Conservation (phyloP, 1,139 yeast genomes). For the Yamadazyma jaroonii region DNA sequence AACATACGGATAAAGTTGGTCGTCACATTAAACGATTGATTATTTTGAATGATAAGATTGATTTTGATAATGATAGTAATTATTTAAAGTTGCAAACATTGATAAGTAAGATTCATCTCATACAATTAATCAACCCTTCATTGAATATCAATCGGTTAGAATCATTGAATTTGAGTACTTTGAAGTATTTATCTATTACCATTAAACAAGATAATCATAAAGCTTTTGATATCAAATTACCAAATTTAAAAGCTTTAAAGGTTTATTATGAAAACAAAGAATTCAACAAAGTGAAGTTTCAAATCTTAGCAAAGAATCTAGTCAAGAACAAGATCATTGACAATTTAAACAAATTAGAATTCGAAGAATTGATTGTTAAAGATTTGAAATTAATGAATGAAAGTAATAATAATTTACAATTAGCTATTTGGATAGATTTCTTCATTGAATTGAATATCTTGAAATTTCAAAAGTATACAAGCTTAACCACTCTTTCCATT, state of each 20-base stretch:
- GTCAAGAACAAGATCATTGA: slow-evolving; percentile 1
- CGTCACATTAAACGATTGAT: slow-evolving; percentile 4
- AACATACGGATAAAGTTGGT: slow-evolving; percentile 4
- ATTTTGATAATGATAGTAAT: slow-evolving; percentile 3
- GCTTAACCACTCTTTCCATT: slow-evolving; percentile 4
- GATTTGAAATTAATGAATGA: slow-evolving; percentile 10
- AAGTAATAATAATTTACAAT: slow-evolving; percentile 6
- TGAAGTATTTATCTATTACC: slow-evolving; percentile 3
- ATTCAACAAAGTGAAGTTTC: slow-evolving; percentile 2
- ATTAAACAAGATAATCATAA: slow-evolving; percentile 3
- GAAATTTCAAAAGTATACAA: not conserved
- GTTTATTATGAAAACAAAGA: slow-evolving; percentile 10
- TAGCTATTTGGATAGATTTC: slow-evolving; percentile 12
- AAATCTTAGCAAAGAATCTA: slow-evolving; percentile 6
- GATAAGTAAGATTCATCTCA: not conserved
- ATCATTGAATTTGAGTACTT: not conserved
- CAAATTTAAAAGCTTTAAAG: slow-evolving; percentile 8
- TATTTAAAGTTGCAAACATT: not conserved
- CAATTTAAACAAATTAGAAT: slow-evolving; percentile 8
- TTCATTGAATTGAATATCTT: slow-evolving; percentile 5
- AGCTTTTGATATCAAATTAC: slow-evolving; percentile 3
- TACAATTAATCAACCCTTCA: slow-evolving; percentile 7
- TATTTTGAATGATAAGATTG: slow-evolving; percentile 5
- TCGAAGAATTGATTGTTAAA: slow-evolving; percentile 8
- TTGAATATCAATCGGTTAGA: not conserved